Conservation (phyloP, 2,329 filamentous ascomycete genomes). For the Reticulascus tulasneorum region DNA sequence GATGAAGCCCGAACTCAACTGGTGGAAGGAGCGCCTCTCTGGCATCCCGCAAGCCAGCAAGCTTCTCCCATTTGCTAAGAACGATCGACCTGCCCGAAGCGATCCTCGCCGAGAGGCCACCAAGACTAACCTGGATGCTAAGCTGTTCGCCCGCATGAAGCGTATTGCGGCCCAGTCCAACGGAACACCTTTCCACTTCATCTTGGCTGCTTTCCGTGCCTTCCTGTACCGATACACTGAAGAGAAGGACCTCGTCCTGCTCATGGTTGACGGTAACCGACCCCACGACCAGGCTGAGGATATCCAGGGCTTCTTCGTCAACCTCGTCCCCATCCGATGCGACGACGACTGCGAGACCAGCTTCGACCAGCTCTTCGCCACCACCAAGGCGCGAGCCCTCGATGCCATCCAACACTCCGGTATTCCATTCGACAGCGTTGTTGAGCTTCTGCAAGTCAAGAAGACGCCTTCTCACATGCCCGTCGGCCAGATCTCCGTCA, state of each 20-base stretch:
- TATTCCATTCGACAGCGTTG: constrained; percentile 20
- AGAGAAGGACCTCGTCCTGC: constrained; percentile 18
- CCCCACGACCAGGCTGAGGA: constrained; percentile 19
- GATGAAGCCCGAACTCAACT: constrained; percentile 20
- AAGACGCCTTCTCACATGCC: constrained; percentile 19
- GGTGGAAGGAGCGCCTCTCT: constrained; percentile 18
- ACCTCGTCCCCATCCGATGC: constrained; percentile 19
- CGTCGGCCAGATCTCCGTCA: constrained; percentile 19
- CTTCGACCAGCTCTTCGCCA: constrained; percentile 19
- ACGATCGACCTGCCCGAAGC: constrained; percentile 13
- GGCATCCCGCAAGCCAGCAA: constrained; percentile 16
- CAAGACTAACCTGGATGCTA: constrained; percentile 17
- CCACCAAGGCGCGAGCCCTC: constrained; percentile 16
- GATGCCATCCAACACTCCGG: constrained; percentile 18
- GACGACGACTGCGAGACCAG: constrained; percentile 18
- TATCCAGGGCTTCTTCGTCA: constrained; percentile 21
- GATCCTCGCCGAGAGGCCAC: constrained; percentile 16
- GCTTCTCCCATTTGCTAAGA: constrained; percentile 19
- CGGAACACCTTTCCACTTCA: constrained; percentile 21
- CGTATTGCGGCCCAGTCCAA: constrained; percentile 17
- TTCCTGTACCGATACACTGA: constrained; percentile 20
- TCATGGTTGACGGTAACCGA: constrained; percentile 21
- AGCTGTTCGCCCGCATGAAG: constrained; percentile 21
- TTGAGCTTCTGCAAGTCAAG: constrained; percentile 17
- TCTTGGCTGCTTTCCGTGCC: constrained; percentile 20